Percentiles rank a stretch among this genome's conserved stretches.
Evolutionary conservation across 139 green algal genomes (phyloP).

Genomic region (Raphidocelis subcapitata): DNA sequence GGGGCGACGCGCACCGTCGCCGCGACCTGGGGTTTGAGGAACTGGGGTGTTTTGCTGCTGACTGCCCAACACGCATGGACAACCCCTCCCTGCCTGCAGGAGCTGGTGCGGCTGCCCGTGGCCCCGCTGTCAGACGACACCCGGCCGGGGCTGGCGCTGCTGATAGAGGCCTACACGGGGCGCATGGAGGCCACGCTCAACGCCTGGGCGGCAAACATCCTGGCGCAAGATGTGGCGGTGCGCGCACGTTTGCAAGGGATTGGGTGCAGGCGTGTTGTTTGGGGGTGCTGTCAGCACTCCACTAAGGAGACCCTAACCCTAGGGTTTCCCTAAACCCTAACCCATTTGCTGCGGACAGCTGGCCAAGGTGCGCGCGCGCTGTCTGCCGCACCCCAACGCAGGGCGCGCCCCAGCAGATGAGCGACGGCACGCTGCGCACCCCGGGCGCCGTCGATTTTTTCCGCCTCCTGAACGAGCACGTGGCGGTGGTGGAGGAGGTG

Average conservation of each 20-base stretch:
- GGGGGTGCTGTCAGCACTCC: too few species aligned
- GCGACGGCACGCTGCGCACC: slow-evolving; percentile 72
- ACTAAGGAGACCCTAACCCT: too few species aligned
- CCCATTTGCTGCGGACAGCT: neutral
- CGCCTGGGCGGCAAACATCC: slow-evolving; percentile 82
- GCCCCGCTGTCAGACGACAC: slow-evolving; percentile 8
- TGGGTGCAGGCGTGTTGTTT: too few species aligned
- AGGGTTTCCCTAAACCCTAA: too few species aligned
- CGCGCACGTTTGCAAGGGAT: too few species aligned
- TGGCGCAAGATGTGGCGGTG: too few species aligned
- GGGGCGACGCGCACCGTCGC: too few species aligned
- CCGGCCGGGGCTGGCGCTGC: slow-evolving; percentile 53
- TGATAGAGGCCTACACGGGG: slow-evolving; percentile 77
- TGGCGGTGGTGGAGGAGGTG: slow-evolving; percentile 33
- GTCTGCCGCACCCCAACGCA: neutral
- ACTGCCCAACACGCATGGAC: neutral
- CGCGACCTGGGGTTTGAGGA: too few species aligned
- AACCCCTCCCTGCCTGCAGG: neutral
- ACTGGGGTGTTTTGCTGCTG: too few species aligned
- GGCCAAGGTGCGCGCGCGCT: neutral
- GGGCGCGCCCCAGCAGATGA: slow-evolving; percentile 20
- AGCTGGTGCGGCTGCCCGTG: slow-evolving; percentile 21
- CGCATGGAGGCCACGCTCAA: slow-evolving; percentile 65
- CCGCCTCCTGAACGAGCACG: slow-evolving; percentile 86
- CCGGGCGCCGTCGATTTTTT: slow-evolving; percentile 88